A percentile compares a stretch with the other conserved stretches of the same genome.
phyloP scores from a whole-genome alignment of 1,284 basidiomycete genomes.

The Neonothopanus nambi region DNA sequence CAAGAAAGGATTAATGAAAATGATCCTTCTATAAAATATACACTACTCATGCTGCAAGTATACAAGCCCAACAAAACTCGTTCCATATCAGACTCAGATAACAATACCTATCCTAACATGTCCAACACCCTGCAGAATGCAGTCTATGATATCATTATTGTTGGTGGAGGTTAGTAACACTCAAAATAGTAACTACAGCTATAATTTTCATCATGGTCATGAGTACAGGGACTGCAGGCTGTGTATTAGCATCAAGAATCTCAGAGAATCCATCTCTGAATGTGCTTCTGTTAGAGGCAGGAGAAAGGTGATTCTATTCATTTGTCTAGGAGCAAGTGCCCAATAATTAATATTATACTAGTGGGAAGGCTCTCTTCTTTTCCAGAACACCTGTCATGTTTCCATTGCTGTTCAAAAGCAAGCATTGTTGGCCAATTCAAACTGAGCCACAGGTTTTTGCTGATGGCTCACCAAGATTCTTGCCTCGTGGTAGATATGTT shows the following conservation, averaged over 20 bases:
- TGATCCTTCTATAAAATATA: no score
- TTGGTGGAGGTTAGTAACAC: no score
- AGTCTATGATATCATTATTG: no score
- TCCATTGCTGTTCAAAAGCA: conserved; percentile 39
- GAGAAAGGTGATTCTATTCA: conserved; percentile 48
- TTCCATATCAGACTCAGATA: no score
- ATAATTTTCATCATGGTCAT: no score
- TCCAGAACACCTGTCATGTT: conserved; percentile 45
- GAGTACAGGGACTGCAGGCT: conserved; percentile 59
- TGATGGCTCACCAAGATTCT: conserved; percentile 45
- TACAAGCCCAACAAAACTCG: no score
- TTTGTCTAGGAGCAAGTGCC: not conserved
- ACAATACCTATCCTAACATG: no score
- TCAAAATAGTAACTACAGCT: no score
- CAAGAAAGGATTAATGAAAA: no score
- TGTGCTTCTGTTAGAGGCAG: conserved; percentile 67
- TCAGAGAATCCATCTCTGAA: conserved; percentile 56
- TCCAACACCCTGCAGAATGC: no score
- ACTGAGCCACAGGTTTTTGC: conserved; percentile 59
- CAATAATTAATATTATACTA: conserved; percentile 18
- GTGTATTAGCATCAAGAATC: conserved; percentile 64
- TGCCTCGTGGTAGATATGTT: conserved; percentile 56
- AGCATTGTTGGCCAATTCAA: conserved; percentile 50
- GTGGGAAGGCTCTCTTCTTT: conserved; percentile 37
- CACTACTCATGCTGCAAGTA: no score